phyloP scores from a whole-genome alignment of 2,329 filamentous ascomycete species.

The Penicillium sp. region DNA sequence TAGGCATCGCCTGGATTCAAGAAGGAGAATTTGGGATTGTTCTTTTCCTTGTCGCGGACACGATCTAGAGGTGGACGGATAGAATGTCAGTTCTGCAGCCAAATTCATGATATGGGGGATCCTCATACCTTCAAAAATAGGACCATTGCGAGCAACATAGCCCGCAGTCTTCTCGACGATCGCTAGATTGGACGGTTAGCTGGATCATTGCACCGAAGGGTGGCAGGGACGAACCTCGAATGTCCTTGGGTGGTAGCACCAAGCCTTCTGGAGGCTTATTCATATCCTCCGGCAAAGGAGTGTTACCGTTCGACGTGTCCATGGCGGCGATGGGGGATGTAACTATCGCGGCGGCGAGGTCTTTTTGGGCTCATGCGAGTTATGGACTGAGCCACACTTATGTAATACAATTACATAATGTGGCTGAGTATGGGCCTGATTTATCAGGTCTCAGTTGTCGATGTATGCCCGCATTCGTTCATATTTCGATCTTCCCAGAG shows the following conservation, averaged over 20 bases:
- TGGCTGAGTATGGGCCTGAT: not conserved
- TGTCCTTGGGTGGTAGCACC: conserved; percentile 78
- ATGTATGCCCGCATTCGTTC: not conserved
- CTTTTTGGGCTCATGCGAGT: conserved; percentile 3
- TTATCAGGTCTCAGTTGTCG: not conserved
- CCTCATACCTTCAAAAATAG: conserved; percentile 59
- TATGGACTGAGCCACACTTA: not conserved
- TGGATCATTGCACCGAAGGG: not conserved
- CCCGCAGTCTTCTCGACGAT: conserved; percentile 92
- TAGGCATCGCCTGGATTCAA: conserved; percentile 75
- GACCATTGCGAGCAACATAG: conserved; percentile 68
- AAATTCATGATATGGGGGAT: not conserved
- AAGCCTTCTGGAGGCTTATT: conserved; percentile 76
- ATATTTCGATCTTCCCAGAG: not conserved
- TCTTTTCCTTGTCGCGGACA: conserved; percentile 76
- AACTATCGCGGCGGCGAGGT: not conserved
- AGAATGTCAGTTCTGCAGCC: not conserved
- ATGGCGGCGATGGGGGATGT: conserved; percentile 24
- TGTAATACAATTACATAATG: too few relatives aligned
- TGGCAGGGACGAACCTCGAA: conserved; percentile 54
- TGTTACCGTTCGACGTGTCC: conserved; percentile 40
- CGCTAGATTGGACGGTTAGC: conserved; percentile 38
- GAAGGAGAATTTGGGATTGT: conserved; percentile 89
- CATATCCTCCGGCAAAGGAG: conserved; percentile 50
- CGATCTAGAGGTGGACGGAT: conserved; percentile 48